These are phyloP conservation scores for Camelina hispida DNA, from an alignment of 345 rosid genomes.

Conservation along the genomic window DNA sequence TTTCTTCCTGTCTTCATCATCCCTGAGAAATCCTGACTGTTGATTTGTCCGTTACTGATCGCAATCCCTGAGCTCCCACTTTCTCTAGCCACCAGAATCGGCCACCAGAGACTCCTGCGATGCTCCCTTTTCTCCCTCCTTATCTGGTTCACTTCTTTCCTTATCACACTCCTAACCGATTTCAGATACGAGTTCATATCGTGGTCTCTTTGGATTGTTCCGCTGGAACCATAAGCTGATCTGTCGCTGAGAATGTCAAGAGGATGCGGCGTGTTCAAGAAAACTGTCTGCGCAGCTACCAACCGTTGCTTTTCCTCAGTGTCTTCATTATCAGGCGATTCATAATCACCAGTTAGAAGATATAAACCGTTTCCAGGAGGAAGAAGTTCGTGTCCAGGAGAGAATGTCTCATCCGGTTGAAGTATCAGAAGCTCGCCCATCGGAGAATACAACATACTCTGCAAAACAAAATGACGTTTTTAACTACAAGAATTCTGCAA, in stretches of 20 bases:
- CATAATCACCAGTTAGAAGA: constrained; percentile 48
- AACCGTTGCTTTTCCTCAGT: constrained; percentile 59
- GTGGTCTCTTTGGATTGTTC: constrained; percentile 81
- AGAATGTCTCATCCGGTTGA: constrained; percentile 81
- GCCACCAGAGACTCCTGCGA: constrained; percentile 73
- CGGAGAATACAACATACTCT: constrained; percentile 76
- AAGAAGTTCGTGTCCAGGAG: constrained; percentile 80
- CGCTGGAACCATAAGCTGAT: constrained; percentile 75
- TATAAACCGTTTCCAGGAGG: constrained; percentile 83
- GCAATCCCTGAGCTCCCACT: constrained; percentile 43
- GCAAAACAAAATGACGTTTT: constrained; percentile 7
- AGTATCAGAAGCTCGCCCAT: constrained; percentile 89
- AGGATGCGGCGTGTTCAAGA: constrained; percentile 87
- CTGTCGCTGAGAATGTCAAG: constrained; percentile 82
- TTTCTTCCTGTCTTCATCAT: constrained; percentile 68
- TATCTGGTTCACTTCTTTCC: constrained; percentile 67
- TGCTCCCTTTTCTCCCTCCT: constrained; percentile 62
- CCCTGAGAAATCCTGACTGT: constrained; percentile 60
- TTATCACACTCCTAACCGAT: constrained; percentile 62
- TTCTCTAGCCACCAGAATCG: constrained; percentile 48
- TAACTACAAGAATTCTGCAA: neutral
- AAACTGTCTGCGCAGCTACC: constrained; percentile 59
- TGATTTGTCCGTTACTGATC: constrained; percentile 46
- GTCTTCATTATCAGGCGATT: constrained; percentile 42
- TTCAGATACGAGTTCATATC: constrained; percentile 77